These are phyloP conservation scores for Coprinopsis cinerea DNA, from an alignment of 768 basidiomycete genomes.

Conservation along the genomic window DNA sequence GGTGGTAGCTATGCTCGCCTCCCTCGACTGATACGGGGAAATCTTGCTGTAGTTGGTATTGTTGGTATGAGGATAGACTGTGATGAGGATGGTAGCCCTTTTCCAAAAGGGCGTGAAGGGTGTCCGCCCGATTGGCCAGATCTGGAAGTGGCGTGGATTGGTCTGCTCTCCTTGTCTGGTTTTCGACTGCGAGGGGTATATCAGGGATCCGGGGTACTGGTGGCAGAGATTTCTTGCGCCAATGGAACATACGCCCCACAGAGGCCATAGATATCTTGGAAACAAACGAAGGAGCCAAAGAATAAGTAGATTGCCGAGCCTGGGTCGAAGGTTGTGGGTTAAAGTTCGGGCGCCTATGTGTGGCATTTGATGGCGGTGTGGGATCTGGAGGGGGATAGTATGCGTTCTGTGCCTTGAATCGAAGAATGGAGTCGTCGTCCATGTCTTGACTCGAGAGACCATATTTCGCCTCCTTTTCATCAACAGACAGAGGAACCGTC, in stretches of 20 bases:
- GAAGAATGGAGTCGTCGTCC: constrained; percentile 14
- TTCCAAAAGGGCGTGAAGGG: constrained; percentile 43
- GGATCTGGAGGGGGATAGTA: constrained; percentile 5
- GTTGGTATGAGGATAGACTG: constrained; percentile 28
- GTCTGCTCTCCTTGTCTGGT: constrained; percentile 38
- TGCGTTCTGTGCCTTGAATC: constrained; percentile 12
- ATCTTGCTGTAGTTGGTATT: no score
- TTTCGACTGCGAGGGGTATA: constrained; percentile 36
- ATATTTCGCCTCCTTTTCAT: constrained; percentile 3
- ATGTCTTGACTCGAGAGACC: constrained; percentile 1
- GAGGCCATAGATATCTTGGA: constrained; percentile 41
- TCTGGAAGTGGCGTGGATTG: constrained; percentile 45
- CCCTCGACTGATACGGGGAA: no score
- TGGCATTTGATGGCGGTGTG: neutral
- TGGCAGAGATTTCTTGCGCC: constrained; percentile 54
- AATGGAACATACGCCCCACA: constrained; percentile 29
- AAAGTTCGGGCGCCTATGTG: neutral
- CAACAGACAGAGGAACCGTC: constrained; percentile 8
- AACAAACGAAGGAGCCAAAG: constrained; percentile 45
- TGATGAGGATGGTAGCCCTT: constrained; percentile 49
- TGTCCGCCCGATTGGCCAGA: constrained; percentile 44
- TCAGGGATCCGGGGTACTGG: constrained; percentile 50
- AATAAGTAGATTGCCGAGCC: constrained; percentile 36
- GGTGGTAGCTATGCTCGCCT: no score
- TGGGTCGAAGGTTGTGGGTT: neutral